Conservation (phyloP, 2,329 filamentous ascomycete genomes). For the Alternaria sp. region DNA sequence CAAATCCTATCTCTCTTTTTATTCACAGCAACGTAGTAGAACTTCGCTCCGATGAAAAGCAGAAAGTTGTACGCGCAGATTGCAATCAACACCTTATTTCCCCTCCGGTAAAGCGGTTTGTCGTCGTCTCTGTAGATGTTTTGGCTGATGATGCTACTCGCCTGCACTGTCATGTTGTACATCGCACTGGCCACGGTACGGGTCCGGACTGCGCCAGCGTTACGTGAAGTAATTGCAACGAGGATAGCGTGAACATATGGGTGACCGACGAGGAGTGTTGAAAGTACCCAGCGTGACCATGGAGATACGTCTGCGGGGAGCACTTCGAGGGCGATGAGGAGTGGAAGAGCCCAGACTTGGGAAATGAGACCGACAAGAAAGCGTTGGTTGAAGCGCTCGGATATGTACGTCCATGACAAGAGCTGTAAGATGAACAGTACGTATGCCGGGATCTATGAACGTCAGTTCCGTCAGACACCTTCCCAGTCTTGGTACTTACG, state of each 20-base stretch:
- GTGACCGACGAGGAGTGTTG: slow-evolving; percentile 53
- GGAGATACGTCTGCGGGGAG: slow-evolving; percentile 40
- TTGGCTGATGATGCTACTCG: slow-evolving; percentile 41
- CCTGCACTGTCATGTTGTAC: slow-evolving; percentile 55
- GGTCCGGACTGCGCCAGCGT: slow-evolving; percentile 55
- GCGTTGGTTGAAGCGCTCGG: slow-evolving; percentile 61
- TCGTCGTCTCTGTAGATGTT: slow-evolving; percentile 66
- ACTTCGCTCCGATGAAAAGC: slow-evolving; percentile 61
- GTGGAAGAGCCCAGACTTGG: slow-evolving; percentile 53
- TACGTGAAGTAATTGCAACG: slow-evolving; percentile 54
- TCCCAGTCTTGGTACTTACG: slow-evolving; percentile 20
- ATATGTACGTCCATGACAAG: slow-evolving; percentile 60
- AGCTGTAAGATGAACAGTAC: slow-evolving; percentile 60
- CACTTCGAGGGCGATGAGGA: slow-evolving; percentile 50
- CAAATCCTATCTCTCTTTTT: slow-evolving; percentile 45
- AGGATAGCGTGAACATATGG: slow-evolving; percentile 57
- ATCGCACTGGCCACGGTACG: slow-evolving; percentile 54
- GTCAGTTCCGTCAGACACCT: slow-evolving; percentile 2
- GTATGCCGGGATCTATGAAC: slow-evolving; percentile 53
- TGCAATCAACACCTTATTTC: slow-evolving; percentile 63
- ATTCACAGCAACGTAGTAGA: slow-evolving; percentile 64
- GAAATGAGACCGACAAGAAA: slow-evolving; percentile 57
- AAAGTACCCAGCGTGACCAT: slow-evolving; percentile 52
- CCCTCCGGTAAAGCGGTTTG: slow-evolving; percentile 59
- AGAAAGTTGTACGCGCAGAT: slow-evolving; percentile 61